Conservation (phyloP, 73 alveolate genomes). For the Tetrahymena thermophila region DNA sequence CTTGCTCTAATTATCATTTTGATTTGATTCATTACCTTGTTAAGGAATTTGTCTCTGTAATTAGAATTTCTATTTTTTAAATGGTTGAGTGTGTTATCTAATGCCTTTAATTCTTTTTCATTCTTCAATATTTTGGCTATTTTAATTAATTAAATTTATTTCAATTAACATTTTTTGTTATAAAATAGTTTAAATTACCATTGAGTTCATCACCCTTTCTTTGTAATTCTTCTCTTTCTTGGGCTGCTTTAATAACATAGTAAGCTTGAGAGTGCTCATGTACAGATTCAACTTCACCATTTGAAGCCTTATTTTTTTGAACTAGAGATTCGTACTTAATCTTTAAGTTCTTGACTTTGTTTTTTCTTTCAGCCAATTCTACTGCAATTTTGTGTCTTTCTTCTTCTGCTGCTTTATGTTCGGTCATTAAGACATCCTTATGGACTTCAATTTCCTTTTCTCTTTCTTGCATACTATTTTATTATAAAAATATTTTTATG, state of each 20-base stretch:
- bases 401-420: conserved; percentile 94
- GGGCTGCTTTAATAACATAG: conserved; percentile 92
- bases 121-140: conserved; percentile 85
- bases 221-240: conserved; percentile 93
- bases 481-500: not conserved
- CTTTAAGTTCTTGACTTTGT: conserved; percentile 86
- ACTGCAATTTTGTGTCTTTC: conserved; percentile 96
- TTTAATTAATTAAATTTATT: not conserved
- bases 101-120: conserved; percentile 88
- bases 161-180: not conserved
- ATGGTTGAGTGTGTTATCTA: conserved; percentile 85
- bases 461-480: conserved; percentile 84
- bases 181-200: not conserved
- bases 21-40: conserved; percentile 63
- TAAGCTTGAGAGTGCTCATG: conserved; percentile 94
- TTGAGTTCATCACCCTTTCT: conserved; percentile 95
- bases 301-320: conserved; percentile 74
- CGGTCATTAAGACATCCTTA: conserved; percentile 89
- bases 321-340: conserved; percentile 91
- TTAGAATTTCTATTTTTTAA: conserved; percentile 89
- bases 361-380: conserved; percentile 87
- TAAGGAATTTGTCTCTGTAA: conserved; percentile 75
- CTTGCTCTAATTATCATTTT: conserved; percentile 13
- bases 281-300: conserved; percentile 80
- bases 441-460: conserved; percentile 96